Conservation (phyloP, 2,329 filamentous ascomycete species). For the Sphaerulina populicola region DNA sequence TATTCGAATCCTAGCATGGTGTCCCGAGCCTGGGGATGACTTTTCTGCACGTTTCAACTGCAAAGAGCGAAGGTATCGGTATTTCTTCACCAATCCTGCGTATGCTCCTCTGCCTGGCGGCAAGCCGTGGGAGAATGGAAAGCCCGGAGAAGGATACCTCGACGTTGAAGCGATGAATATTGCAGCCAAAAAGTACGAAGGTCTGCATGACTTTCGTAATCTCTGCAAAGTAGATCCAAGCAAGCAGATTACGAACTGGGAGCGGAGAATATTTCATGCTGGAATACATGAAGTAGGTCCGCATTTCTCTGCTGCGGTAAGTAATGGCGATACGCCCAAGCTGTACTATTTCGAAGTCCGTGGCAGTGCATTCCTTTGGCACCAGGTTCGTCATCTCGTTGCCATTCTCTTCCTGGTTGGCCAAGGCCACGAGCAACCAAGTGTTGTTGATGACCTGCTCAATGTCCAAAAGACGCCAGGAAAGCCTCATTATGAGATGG, state of each 20-base stretch:
- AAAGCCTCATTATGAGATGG: conserved; percentile 85
- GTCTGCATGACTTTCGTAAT: conserved; percentile 89
- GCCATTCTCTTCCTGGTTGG: conserved; percentile 84
- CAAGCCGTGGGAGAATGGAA: conserved; percentile 18
- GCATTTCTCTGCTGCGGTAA: neutral
- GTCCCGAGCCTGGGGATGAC: conserved; percentile 64
- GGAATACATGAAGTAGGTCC: conserved; percentile 60
- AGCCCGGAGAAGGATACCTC: conserved; percentile 59
- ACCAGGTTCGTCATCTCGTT: conserved; percentile 95
- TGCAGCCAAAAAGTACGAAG: conserved; percentile 71
- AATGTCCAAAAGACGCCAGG: conserved; percentile 62
- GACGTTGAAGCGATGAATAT: conserved; percentile 79
- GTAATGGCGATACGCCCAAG: conserved; percentile 41
- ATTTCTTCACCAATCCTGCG: conserved; percentile 94
- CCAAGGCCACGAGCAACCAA: conserved; percentile 72
- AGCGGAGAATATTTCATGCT: conserved; percentile 68
- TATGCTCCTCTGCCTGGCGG: conserved; percentile 55
- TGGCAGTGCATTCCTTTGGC: conserved; percentile 92
- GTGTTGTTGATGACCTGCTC: conserved; percentile 64
- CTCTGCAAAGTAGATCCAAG: conserved; percentile 87
- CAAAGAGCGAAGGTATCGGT: conserved; percentile 81
- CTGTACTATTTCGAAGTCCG: conserved; percentile 83
- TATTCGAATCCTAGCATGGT: conserved; percentile 90
- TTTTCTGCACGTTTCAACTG: conserved; percentile 94
- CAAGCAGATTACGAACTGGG: conserved; percentile 82